Conservation (phyloP, 352 stramenopile species). For the Achlya hypogyna region DNA sequence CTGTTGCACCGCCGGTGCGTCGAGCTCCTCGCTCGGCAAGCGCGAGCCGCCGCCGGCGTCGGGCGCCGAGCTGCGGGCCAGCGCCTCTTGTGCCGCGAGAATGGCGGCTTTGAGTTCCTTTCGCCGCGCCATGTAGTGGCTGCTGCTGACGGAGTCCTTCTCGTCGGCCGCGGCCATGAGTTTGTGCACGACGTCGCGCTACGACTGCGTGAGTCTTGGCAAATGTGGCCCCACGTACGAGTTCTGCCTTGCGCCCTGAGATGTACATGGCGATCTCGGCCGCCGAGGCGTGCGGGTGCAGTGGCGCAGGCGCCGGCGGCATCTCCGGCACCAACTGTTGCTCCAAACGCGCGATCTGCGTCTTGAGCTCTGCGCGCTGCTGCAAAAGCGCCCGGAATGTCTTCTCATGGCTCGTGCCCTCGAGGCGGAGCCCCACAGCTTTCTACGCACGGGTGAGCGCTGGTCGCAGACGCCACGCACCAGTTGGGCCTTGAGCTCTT, state of each 20-base stretch:
- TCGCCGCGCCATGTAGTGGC: slow-evolving; percentile 1
- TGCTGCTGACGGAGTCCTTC: not conserved
- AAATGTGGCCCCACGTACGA: not conserved
- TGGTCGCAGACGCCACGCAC: not conserved
- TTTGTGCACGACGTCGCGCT: not conserved
- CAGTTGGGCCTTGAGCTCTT: not conserved
- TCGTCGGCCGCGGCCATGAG: not conserved
- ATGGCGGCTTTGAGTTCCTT: slow-evolving; percentile 11
- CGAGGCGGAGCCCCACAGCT: not conserved
- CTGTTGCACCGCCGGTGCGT: not conserved
- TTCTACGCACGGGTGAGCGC: not conserved
- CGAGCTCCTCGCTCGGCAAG: not conserved
- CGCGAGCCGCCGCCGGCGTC: not conserved
- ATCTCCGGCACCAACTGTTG: not conserved
- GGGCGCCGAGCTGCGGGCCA: not conserved
- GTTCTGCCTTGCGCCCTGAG: not conserved
- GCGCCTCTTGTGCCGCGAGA: not conserved
- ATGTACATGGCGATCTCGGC: slow-evolving; percentile 10
- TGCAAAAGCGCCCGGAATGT: not conserved
- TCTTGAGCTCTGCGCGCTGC: slow-evolving; percentile 12
- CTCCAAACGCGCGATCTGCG: not conserved
- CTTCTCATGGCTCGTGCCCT: not conserved
- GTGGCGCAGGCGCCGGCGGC: not conserved
- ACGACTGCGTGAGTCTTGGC: not conserved
- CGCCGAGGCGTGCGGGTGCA: not conserved